Conservation (phyloP, 2,329 filamentous ascomycete genomes). For the Aspergillus sp. region DNA sequence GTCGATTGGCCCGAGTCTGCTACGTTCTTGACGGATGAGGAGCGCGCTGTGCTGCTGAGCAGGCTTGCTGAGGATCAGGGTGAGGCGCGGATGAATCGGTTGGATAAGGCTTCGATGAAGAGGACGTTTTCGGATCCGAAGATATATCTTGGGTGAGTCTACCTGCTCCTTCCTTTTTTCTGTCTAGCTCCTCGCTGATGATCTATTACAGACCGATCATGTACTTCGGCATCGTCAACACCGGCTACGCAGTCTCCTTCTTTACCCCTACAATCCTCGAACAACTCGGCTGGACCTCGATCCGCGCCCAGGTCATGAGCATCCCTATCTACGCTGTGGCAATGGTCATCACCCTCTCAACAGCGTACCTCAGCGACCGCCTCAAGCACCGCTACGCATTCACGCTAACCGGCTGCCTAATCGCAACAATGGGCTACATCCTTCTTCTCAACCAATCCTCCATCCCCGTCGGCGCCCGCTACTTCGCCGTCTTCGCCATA, state of each 20-base stretch:
- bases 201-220: conserved; percentile 4
- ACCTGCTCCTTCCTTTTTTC: background rate
- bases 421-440: conserved; percentile 21
- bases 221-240: conserved; percentile 24
- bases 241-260: conserved; percentile 21
- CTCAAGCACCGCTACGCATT: conserved; percentile 21
- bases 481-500: conserved; percentile 34
- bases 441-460: conserved; percentile 16
- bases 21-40: conserved; percentile 18
- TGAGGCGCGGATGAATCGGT: conserved; percentile 14
- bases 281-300: conserved; percentile 37
- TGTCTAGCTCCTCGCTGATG: background rate
- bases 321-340: conserved; percentile 39
- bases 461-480: conserved; percentile 21
- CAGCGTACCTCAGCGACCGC: conserved; percentile 19
- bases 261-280: conserved; percentile 41
- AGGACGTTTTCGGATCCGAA: conserved; percentile 21
- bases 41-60: conserved; percentile 21
- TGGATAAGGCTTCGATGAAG: conserved; percentile 16
- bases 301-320: conserved; percentile 37
- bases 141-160: conserved; percentile 29
- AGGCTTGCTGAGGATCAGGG: conserved; percentile 21
- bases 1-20: conserved; percentile 24
- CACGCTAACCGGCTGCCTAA: conserved; percentile 17
- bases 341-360: conserved; percentile 31